Base-by-base conservation (phyloP, 129 eudicot species). In the Lactuca saligna region DNA sequence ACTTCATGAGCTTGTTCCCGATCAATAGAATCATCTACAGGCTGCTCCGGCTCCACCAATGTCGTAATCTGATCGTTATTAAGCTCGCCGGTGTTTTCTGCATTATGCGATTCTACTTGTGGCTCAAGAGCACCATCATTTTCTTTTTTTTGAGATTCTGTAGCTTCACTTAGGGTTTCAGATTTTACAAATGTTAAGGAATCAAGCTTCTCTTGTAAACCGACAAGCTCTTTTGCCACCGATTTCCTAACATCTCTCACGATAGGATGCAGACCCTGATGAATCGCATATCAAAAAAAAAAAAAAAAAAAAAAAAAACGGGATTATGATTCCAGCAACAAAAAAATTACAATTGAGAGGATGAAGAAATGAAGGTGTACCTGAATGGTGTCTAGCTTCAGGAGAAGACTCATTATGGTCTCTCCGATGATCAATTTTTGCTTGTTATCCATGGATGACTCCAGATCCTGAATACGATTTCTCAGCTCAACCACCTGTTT, bases 141-240 rank as follows among this genome's bases (percentile, higher is more conserved):
- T 25, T 33, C 25, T 31, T 17, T 38, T 25, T 33, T n/a, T 31
- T 32, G 75, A 29, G 58, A 16, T n/a, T 71, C 68, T 3, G 32
- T 33, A 59, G 17, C 37, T 20, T 61, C 73, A 11, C 14, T 34
- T 17, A 62, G 42, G 29, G 57, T 58, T 54, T 90, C 77, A 20
- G 78, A 8, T 50, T 69, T 72, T 37, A 71, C 53, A 3, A 4
- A 50, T 20, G 70, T 31, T 17, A 91, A 9, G 6, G 80, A 54
- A 75, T 92, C 98, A 3, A 92, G 86, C 70, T 77, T 76, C 86
- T 92, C 98, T 66, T 88, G 98, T 62, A 92, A 78, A 44, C 74
- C 69, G 17, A 86, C 87, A 49, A 92, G 93, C 75, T 86, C 98
- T 78, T 81, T 92, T 2, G 92, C 98, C 17, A 88, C 96, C 3